Evolutionary conservation across 305 asterid species (phyloP), one percentile per base, ranked within the genome.

Genomic region (Nicotiana rustica): DNA sequence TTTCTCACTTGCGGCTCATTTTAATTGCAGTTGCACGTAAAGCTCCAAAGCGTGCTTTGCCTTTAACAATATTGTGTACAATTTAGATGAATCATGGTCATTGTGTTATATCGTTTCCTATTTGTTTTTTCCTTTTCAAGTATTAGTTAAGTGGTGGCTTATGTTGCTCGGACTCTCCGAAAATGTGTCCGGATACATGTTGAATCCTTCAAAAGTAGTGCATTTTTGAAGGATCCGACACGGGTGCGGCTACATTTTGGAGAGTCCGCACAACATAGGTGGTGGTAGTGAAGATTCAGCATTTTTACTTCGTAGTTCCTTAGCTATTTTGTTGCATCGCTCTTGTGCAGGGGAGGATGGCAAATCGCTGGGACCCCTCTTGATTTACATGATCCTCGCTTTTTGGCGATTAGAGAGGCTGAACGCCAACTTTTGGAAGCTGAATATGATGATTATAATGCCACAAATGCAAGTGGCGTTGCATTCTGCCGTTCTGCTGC

Each of bases 401-500:
- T 96, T 80, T 84, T 93, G 87, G 95, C 98, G 21, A 89, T 96
- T 84, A 92, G 98, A 80, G 99, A 96, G 85, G 97, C 99, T 38
- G 99, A 96, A 70, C 97, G 95, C 59, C 98, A 93, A 88, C 85
- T 94, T 59, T 84, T 96, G 88, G 98, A 96, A 86, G 91, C 97
- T 21, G 99, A 94, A 81, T 91, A 94, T 86, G 97, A 94, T 82
- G 98, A 94, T 78, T 92, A 91, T 86, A 89, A 91, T 80, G 90
- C 91, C 62, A 78, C 95, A 57, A 93, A 92, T 87, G 92, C 92
- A 86, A 93, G 94, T 68, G 98, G 98, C 10, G 94, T 96, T 82
- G 97, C 98, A 44, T 91, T 96, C 83, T 94, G 95, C 89, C 98
- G 98, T 84, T 94, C 99, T 80, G 97, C 95, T 89, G 95, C 96